phyloP scores from a whole-genome alignment of 352 stramenopile genomes.

The Pilasporangium apinafurcum region DNA sequence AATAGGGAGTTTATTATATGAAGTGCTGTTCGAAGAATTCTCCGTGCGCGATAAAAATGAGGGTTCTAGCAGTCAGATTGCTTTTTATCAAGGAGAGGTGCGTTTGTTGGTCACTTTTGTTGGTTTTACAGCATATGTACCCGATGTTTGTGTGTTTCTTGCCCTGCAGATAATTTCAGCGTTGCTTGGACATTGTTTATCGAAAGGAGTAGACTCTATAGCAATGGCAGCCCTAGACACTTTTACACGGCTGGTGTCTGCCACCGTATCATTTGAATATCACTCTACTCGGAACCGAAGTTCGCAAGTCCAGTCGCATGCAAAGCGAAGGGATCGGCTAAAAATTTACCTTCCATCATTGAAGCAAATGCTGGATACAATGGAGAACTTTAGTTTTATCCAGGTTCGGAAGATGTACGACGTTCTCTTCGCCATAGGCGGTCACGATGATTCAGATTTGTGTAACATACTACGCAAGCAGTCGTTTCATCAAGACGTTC shows the following conservation, averaged over 20 bases:
- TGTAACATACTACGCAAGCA: conserved; percentile 50
- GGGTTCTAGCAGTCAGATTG: conserved; percentile 10
- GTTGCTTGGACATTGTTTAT: conserved; percentile 28
- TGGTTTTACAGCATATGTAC: background rate
- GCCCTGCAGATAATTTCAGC: conserved; percentile 30
- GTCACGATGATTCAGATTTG: conserved; percentile 36
- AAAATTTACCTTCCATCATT: conserved; percentile 29
- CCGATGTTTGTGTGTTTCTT: background rate
- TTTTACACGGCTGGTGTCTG: conserved; percentile 20
- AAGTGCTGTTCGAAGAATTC: conserved; percentile 50
- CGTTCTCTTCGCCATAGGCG: conserved; percentile 43
- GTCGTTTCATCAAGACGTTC: conserved; percentile 40
- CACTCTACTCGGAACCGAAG: background rate
- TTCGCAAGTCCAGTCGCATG: conserved; percentile 1
- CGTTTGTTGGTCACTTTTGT: background rate
- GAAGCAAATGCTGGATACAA: conserved; percentile 51
- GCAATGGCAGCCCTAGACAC: conserved; percentile 31
- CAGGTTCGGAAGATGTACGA: conserved; percentile 48
- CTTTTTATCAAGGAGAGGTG: conserved; percentile 52
- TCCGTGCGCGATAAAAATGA: conserved; percentile 7
- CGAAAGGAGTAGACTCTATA: conserved; percentile 9
- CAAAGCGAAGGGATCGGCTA: conserved; percentile 16
- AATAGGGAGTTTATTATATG: conserved; percentile 31
- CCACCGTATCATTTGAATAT: conserved; percentile 17
- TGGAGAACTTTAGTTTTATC: conserved; percentile 24